Evolutionary conservation across 2,329 filamentous ascomycete species (phyloP).

Genomic region (Colletotrichum theobromicola): DNA sequence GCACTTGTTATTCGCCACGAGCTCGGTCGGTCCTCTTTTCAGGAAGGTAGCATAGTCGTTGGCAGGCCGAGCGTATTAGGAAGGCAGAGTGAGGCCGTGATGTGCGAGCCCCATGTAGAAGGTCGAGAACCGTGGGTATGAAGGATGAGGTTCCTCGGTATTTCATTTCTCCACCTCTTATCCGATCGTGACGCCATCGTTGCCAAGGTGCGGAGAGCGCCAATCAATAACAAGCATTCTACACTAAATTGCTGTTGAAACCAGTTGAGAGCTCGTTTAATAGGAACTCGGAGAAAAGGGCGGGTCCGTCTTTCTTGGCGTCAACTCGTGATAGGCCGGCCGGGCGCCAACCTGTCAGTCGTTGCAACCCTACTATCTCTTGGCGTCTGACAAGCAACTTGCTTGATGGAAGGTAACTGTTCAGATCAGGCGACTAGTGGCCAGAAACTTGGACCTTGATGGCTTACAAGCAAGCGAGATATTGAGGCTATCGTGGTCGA

Average conservation of each 20-base stretch:
- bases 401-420: neutral
- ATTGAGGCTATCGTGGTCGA: neutral
- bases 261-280: neutral
- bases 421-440: neutral
- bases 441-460: neutral
- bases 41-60: conserved; percentile 7
- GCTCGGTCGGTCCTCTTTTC: neutral
- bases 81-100: neutral
- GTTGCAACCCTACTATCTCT: conserved; percentile 11
- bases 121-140: neutral
- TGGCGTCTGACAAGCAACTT: neutral
- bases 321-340: neutral
- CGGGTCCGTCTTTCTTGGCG: neutral
- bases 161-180: conserved; percentile 16
- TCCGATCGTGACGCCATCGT: neutral
- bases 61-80: conserved; percentile 2
- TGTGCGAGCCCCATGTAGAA: neutral
- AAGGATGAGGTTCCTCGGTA: neutral
- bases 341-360: neutral
- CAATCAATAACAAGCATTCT: neutral
- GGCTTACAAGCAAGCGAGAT: neutral
- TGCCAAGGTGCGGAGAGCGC: neutral
- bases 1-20: neutral
- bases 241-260: neutral
- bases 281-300: neutral